phyloP scores from a whole-genome alignment of 73 alveolate genomes.

The Uronychia binucleata region DNA sequence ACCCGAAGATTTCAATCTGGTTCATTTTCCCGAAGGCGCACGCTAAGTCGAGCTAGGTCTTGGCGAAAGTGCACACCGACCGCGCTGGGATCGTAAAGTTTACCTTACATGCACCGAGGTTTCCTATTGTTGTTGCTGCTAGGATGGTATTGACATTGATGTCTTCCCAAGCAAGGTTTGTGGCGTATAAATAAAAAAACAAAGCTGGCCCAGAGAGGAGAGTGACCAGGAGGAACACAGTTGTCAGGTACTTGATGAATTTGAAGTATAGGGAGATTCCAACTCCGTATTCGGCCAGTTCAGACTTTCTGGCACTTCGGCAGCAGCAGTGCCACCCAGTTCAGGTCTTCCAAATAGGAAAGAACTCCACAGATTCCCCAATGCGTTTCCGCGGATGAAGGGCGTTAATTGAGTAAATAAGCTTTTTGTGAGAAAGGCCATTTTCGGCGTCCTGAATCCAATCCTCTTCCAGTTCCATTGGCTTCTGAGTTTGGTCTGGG shows the following conservation, averaged over 20 bases:
- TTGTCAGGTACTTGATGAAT: constrained; percentile 28
- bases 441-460: constrained; percentile 6
- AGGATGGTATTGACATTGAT: constrained; percentile 17
- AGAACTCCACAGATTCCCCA: background rate
- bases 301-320: constrained; percentile 32
- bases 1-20: background rate
- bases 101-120: constrained; percentile 25
- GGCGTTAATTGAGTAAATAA: constrained; percentile 8
- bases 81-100: background rate
- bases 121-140: constrained; percentile 46
- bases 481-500: too few species aligned
- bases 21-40: background rate
- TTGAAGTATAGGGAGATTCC: constrained; percentile 61
- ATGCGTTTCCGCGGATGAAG: constrained; percentile 33
- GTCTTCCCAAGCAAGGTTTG: background rate
- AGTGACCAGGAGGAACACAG: constrained; percentile 27
- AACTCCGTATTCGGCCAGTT: constrained; percentile 41
- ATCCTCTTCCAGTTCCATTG: too few species aligned
- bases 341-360: constrained; percentile 35
- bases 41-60: background rate
- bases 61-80: background rate
- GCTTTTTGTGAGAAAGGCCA: constrained; percentile 13
- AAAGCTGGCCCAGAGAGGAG: constrained; percentile 37
- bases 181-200: constrained; percentile 29
- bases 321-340: constrained; percentile 54